Conservation (phyloP, 2,329 filamentous ascomycete genomes). For the Scedosporium dehoogii region DNA sequence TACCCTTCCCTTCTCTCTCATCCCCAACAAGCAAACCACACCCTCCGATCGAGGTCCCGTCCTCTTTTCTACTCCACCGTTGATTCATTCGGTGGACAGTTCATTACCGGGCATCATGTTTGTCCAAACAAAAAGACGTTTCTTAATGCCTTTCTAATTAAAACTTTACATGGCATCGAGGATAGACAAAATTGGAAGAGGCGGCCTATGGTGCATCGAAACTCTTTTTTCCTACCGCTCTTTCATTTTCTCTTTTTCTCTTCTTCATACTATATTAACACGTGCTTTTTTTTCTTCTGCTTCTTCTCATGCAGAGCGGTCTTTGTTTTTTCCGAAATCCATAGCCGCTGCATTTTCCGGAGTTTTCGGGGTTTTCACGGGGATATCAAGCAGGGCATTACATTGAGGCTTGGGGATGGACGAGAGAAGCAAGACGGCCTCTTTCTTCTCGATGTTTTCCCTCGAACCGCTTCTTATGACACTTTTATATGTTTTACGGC, state of each 20-base stretch:
- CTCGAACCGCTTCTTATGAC: background rate
- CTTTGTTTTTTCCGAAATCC: background rate
- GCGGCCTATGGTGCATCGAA: background rate
- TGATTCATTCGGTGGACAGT: no score
- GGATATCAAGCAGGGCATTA: background rate
- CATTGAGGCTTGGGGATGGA: background rate
- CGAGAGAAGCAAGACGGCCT: background rate
- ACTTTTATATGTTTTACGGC: background rate
- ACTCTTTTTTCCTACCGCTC: no score
- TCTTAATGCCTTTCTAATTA: no score
- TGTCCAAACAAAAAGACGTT: background rate
- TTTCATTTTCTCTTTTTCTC: background rate
- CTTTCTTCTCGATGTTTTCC: background rate
- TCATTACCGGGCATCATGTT: no score
- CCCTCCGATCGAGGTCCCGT: background rate
- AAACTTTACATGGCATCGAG: background rate
- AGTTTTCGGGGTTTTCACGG: background rate
- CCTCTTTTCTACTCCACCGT: no score
- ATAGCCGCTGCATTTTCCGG: background rate
- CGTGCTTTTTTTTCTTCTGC: background rate
- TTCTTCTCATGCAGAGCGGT: background rate
- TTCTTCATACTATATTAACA: background rate
- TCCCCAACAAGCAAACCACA: background rate
- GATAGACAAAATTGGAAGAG: background rate
- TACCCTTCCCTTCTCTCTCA: background rate